Evolutionary conservation across 2,329 filamentous ascomycete genomes (phyloP), one percentile per base, ranked within the genome.

Genomic region (Aspergillus sp.): DNA sequence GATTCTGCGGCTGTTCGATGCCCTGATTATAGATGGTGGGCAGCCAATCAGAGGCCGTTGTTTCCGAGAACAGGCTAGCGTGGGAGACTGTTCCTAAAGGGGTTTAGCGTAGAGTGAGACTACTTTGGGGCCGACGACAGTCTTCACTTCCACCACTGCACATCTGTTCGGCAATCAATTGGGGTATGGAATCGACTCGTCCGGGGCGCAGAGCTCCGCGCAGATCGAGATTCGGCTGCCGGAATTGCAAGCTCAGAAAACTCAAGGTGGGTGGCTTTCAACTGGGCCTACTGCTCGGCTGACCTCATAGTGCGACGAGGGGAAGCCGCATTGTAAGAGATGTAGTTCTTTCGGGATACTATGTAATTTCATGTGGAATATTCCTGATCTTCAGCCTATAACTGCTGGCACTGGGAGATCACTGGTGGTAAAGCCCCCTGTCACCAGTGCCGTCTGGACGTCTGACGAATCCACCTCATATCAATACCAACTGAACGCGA

Each of bases 221-320:
- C 33, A 75, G 78, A 56, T 81, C 79, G 15, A 74, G 78, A 66
- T 73, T 70, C 58, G 80, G 80, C 35, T 83, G 80, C 53, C 75
- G 77, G 11, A 82, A 82, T 62, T 83, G 80, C 68, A 82, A 82
- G 65, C 73, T 82, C 4, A 64, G 80, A 58, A 80, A 80, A 61
- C 59, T 82, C 54, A 82, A 81, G 72, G 80, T 80, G 23, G 3
- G 68, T 58, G 35, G 35, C 35, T n/a, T 5, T 37, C 5, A n/a
- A 37, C 12, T 37, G 2, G 27, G 1, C 9, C 35, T 37, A n/a
- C 5, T 50, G 17, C 48, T 48, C 57, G n/a, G 44, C 59, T 64
- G 27, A 66, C 11, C 5, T 3, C 21, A 24, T 46, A 82, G 79
- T 82, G 80, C 41, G 80, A 82, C 41, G 79, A 82, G 65, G 49